A percentile compares a stretch with the other conserved stretches of the same genome.
Evolutionary conservation across 2,329 filamentous ascomycete genomes (phyloP).

Genomic region (Colletotrichum cordylinicola): DNA sequence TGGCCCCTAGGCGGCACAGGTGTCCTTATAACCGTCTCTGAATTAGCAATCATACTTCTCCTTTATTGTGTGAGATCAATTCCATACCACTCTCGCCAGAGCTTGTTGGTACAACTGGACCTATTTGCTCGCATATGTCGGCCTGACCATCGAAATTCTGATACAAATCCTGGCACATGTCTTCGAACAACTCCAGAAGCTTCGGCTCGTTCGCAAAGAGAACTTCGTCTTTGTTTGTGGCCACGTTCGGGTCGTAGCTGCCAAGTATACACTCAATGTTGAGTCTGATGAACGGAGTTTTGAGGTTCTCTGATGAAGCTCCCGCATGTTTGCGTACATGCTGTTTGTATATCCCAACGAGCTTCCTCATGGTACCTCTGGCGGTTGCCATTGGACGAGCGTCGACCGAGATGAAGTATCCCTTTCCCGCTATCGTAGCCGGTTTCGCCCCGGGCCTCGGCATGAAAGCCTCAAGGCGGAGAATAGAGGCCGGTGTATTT

Average conservation of each 20-base stretch:
- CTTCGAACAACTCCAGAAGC: constrained; percentile 51
- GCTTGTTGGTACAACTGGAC: not conserved
- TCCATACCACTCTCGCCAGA: not conserved
- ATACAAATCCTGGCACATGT: constrained; percentile 49
- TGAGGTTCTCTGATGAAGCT: constrained; percentile 34
- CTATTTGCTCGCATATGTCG: not conserved
- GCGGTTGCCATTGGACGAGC: constrained; percentile 64
- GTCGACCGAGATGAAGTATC: constrained; percentile 72
- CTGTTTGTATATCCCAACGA: constrained; percentile 59
- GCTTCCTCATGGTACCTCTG: constrained; percentile 64
- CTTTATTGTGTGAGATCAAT: not conserved
- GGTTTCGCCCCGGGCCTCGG: constrained; percentile 54
- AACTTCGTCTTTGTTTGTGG: constrained; percentile 75
- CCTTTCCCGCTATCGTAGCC: constrained; percentile 47
- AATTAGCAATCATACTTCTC: not conserved
- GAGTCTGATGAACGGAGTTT: constrained; percentile 67
- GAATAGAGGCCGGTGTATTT: not conserved
- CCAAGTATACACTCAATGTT: constrained; percentile 65
- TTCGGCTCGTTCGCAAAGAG: constrained; percentile 64
- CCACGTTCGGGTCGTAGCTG: constrained; percentile 75
- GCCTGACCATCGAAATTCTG: not conserved
- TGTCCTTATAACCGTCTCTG: not conserved
- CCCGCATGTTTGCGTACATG: constrained; percentile 41
- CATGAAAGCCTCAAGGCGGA: constrained; percentile 62
- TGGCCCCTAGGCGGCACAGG: not conserved